These are phyloP conservation scores for Pichia sp. DNA, from an alignment of 1,139 yeast species.

Conservation along the genomic window DNA sequence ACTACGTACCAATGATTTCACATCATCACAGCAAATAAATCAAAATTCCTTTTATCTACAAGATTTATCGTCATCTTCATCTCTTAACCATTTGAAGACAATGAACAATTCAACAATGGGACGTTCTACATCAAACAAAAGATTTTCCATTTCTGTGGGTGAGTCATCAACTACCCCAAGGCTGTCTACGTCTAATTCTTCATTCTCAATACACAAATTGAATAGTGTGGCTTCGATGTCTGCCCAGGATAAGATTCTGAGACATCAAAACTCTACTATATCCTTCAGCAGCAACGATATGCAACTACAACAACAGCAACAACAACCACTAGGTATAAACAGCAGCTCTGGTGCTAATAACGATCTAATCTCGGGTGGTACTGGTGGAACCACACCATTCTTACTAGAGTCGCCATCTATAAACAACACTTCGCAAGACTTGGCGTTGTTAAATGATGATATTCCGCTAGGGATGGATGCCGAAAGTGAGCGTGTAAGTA, in stretches of 20 bases:
- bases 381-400: neutral
- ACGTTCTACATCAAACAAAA: constrained; percentile 22
- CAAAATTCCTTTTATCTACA: constrained; percentile 27
- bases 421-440: constrained; percentile 5
- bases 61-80: constrained; percentile 27
- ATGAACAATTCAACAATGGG: constrained; percentile 22
- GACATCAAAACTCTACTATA: constrained; percentile 20
- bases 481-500: constrained; percentile 20
- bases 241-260: constrained; percentile 19
- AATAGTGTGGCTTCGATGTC: constrained; percentile 16
- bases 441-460: constrained; percentile 12
- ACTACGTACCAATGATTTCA: constrained; percentile 15
- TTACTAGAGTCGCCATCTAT: constrained; percentile 1
- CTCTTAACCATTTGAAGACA: constrained; percentile 18
- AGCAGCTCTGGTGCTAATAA: neutral
- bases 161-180: constrained; percentile 33
- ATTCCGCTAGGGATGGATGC: constrained; percentile 22
- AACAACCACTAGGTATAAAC: neutral
- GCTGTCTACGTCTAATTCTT: constrained; percentile 19
- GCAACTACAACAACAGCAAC: constrained; percentile 5
- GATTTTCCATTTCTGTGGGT: constrained; percentile 27
- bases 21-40: constrained; percentile 2
- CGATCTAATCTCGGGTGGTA: neutral
- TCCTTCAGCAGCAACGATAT: constrained; percentile 14
- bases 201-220: constrained; percentile 14